phyloP scores from a whole-genome alignment of 2,329 filamentous ascomycete species.

The Penicillium brevicompactum region DNA sequence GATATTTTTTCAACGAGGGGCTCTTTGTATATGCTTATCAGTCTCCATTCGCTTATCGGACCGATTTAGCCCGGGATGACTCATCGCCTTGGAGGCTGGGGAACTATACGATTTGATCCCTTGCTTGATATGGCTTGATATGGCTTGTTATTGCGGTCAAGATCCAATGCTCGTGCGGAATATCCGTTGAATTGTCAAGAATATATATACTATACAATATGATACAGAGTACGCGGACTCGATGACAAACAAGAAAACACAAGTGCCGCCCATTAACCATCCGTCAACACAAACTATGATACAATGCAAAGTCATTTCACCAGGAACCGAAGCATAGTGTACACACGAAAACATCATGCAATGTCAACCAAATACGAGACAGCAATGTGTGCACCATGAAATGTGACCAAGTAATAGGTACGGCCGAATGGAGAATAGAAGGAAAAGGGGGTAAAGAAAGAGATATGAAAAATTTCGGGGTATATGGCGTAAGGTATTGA shows the following conservation, averaged over 20 bases:
- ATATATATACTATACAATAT: constrained; percentile 14
- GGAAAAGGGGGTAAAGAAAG: constrained; percentile 9
- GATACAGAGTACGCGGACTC: constrained; percentile 16
- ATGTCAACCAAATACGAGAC: neutral
- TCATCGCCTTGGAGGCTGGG: constrained; percentile 10
- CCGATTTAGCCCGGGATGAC: constrained; percentile 12
- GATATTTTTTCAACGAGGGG: constrained; percentile 25
- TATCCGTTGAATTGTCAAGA: constrained; percentile 5
- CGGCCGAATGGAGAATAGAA: neutral
- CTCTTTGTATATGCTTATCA: constrained; percentile 28
- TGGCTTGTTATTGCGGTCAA: no score
- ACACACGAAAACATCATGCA: neutral
- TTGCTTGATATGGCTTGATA: no score
- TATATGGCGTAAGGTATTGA: constrained; percentile 22
- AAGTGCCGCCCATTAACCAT: constrained; percentile 4
- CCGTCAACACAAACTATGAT: constrained; percentile 1
- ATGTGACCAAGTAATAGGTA: neutral
- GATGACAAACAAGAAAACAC: constrained; percentile 6
- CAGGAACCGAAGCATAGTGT: neutral
- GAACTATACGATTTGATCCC: no score
- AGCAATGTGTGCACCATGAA: constrained; percentile 8
- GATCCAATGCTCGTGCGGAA: neutral
- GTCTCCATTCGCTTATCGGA: constrained; percentile 29
- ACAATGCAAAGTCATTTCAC: constrained; percentile 9
- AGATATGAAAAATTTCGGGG: constrained; percentile 24